Percentiles rank a stretch among this genome's conserved stretches.
These are phyloP conservation scores for Chrysochromulina tobinii DNA, from an alignment of 78 protist species.

Conservation along the genomic window DNA sequence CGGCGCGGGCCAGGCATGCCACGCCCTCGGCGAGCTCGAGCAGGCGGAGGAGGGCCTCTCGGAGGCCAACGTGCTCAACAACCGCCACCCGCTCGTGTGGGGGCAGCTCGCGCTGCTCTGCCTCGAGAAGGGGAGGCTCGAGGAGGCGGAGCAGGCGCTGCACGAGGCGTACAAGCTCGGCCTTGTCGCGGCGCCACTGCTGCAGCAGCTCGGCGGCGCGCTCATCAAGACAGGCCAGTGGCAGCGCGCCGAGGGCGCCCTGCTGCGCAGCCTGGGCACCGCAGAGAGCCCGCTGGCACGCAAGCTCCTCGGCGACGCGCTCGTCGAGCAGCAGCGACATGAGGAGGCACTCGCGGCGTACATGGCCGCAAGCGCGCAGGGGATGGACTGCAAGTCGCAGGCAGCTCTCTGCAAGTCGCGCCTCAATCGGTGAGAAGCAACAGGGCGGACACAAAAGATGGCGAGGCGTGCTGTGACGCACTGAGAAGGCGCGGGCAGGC, in stretches of 20 bases:
- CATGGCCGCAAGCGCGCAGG: neutral
- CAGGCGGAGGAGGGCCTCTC: constrained; percentile 10
- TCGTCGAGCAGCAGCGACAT: neutral
- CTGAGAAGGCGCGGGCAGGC: too few relatives aligned
- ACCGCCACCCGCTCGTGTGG: neutral
- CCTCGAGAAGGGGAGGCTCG: neutral
- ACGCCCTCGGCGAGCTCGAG: neutral
- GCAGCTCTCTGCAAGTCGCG: too few relatives aligned
- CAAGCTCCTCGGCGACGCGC: neutral
- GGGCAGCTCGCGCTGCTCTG: constrained; percentile 4
- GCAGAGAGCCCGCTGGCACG: neutral
- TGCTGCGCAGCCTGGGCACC: neutral
- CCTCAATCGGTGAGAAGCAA: too few relatives aligned
- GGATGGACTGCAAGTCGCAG: too few relatives aligned
- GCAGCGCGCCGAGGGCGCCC: neutral
- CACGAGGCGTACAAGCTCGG: neutral
- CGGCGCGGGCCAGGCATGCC: neutral
- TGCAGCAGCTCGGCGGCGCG: neutral
- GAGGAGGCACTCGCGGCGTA: neutral
- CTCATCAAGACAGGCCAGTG: neutral
- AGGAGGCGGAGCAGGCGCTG: neutral
- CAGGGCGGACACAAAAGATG: too few relatives aligned
- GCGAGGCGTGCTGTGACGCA: too few relatives aligned
- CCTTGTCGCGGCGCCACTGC: neutral
- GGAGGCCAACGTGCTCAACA: neutral